phyloP scores from a whole-genome alignment of 768 basidiomycete genomes.

The Jaapia argillacea region DNA sequence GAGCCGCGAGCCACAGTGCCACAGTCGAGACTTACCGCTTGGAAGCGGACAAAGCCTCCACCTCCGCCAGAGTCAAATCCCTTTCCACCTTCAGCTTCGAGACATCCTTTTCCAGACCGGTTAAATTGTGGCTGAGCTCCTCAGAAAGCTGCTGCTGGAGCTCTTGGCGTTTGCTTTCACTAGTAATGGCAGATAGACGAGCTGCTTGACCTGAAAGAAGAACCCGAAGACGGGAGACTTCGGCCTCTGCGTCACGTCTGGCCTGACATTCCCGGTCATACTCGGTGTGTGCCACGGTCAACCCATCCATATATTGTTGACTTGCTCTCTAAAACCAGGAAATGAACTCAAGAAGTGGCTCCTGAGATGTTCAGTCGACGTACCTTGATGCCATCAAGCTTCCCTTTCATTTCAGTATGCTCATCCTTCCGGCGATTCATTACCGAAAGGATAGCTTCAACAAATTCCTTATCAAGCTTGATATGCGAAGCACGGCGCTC shows the following conservation, averaged over 20 bases:
- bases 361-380: conserved; percentile 12
- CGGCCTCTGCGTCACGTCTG: conserved; percentile 85
- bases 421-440: conserved; percentile 58
- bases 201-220: conserved; percentile 87
- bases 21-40: conserved; percentile 59
- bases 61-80: conserved; percentile 86
- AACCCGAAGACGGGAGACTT: conserved; percentile 77
- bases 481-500: conserved; percentile 52
- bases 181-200: conserved; percentile 74
- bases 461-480: conserved; percentile 61
- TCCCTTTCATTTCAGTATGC: conserved; percentile 54
- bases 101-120: conserved; percentile 74
- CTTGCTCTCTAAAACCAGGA: conserved; percentile 79
- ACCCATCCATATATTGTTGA: conserved; percentile 84
- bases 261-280: conserved; percentile 87
- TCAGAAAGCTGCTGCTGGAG: conserved; percentile 69
- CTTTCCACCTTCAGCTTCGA: conserved; percentile 83
- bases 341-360: too few relatives aligned
- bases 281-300: conserved; percentile 88
- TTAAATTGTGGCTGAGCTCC: conserved; percentile 68
- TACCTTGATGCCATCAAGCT: conserved; percentile 85
- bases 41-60: conserved; percentile 76
- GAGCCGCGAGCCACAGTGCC: too few relatives aligned
- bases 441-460: conserved; percentile 58
- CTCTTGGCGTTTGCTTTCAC: conserved; percentile 70